Percentiles rank a stretch among this genome's conserved stretches.
These are phyloP conservation scores for Linnemannia exigua DNA, from an alignment of 192 early-diverging fungal species.

Conservation along the genomic window DNA sequence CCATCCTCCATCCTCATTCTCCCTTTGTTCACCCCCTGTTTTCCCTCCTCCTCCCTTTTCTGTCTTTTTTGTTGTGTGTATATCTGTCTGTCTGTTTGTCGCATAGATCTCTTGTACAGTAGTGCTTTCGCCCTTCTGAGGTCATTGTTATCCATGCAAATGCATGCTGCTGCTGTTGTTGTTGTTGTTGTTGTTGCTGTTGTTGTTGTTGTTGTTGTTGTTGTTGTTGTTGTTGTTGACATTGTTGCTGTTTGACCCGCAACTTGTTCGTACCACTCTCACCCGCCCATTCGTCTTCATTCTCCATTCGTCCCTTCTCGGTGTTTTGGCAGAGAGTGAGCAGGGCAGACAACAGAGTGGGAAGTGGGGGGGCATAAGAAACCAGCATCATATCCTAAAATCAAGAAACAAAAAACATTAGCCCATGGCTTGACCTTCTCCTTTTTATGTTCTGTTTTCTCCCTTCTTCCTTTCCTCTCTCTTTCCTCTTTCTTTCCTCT, in stretches of 20 bases:
- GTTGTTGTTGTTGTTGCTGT: background rate
- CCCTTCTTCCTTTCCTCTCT: background rate
- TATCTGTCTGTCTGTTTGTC: background rate
- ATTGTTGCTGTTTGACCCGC: background rate
- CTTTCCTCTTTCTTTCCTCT: background rate
- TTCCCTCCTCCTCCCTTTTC: constrained; percentile 8
- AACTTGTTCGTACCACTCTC: constrained; percentile 1
- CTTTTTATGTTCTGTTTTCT: constrained; percentile 1
- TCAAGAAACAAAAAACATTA: too few species aligned
- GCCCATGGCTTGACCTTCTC: background rate
- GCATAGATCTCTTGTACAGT: background rate
- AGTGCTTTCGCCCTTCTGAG: background rate
- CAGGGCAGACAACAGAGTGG: background rate
- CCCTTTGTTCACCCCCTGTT: background rate
- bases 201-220: background rate
- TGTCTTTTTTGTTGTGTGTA: background rate
- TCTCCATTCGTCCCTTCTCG: background rate
- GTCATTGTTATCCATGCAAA: background rate
- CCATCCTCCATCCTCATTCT: too few species aligned
- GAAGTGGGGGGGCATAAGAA: too few species aligned
- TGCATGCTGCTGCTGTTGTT: background rate
- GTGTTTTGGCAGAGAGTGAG: background rate
- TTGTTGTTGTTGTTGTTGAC: background rate
- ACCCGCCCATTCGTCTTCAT: background rate
- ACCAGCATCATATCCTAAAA: too few species aligned